Percentiles rank a stretch among this genome's conserved stretches.
phyloP scores from a whole-genome alignment of 2,329 filamentous ascomycete genomes.

The Aspergillus spinulosporus region DNA sequence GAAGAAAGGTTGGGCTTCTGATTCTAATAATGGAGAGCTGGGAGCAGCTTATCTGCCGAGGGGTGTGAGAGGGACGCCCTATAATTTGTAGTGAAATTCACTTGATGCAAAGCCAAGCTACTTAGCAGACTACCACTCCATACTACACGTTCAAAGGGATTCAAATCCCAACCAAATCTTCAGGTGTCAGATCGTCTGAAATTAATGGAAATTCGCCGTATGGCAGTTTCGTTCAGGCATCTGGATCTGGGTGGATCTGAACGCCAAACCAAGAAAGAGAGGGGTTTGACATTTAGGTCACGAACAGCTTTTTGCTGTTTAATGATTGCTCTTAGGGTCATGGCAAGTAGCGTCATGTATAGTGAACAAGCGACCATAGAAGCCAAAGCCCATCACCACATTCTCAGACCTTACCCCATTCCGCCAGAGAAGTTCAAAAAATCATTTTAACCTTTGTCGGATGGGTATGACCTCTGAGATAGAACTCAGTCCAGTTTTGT shows the following conservation, averaged over 20 bases:
- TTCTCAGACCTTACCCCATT: background rate
- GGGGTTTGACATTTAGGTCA: too few relatives aligned
- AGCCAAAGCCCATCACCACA: background rate
- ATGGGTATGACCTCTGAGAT: background rate
- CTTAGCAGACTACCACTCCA: background rate
- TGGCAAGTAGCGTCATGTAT: background rate
- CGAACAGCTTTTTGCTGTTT: too few relatives aligned
- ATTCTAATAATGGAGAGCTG: constrained; percentile 8
- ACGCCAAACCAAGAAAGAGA: background rate
- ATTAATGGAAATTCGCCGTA: background rate
- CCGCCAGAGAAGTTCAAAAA: background rate
- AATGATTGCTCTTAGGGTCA: too few relatives aligned
- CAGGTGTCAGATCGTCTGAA: background rate
- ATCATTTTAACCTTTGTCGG: background rate
- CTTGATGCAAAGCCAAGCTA: background rate
- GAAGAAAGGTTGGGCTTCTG: constrained; percentile 2
- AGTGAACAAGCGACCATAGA: background rate
- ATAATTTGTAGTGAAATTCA: constrained; percentile 3
- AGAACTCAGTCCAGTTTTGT: too few relatives aligned
- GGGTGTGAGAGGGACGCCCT: constrained; percentile 4
- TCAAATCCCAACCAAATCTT: background rate
- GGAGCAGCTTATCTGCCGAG: constrained; percentile 2
- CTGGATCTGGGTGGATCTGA: constrained; percentile 1
- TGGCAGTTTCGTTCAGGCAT: constrained; percentile 4
- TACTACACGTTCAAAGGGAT: background rate